phyloP scores from a whole-genome alignment of 1,284 basidiomycete species.

The Apiotrichum laibachii region DNA sequence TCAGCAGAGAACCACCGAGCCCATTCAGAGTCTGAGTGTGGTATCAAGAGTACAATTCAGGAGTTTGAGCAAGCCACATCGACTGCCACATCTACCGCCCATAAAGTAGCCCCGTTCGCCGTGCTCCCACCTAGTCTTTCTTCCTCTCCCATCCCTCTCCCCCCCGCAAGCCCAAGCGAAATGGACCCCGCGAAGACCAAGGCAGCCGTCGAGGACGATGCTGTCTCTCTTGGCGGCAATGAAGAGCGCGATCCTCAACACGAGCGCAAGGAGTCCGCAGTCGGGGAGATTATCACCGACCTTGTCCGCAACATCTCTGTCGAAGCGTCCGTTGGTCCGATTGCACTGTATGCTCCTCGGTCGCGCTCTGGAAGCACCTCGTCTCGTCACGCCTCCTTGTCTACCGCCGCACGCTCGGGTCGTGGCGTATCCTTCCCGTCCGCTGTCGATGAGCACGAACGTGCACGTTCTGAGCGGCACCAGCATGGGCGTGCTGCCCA shows the following conservation, averaged over 20 bases:
- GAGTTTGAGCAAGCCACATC: neutral
- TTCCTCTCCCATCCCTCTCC: too few relatives aligned
- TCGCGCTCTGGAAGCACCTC: slow-evolving; percentile 10
- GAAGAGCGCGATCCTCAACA: neutral
- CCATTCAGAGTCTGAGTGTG: neutral
- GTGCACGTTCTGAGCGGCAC: neutral
- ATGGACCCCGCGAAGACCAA: too few relatives aligned
- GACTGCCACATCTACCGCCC: too few relatives aligned
- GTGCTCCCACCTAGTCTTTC: too few relatives aligned
- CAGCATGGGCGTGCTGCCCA: neutral
- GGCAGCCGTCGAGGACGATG: too few relatives aligned
- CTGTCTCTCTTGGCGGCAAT: too few relatives aligned
- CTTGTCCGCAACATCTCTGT: slow-evolving; percentile 16
- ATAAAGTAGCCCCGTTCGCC: too few relatives aligned
- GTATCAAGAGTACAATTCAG: neutral
- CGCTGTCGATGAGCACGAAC: slow-evolving; percentile 8
- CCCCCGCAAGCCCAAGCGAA: too few relatives aligned
- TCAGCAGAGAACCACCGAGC: neutral
- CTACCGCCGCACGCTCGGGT: neutral
- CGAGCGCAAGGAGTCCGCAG: neutral
- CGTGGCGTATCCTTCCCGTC: slow-evolving; percentile 6
- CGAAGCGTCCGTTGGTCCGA: slow-evolving; percentile 14
- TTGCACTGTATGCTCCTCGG: slow-evolving; percentile 13
- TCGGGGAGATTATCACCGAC: slow-evolving; percentile 15
- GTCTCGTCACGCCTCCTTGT: neutral